Evolutionary conservation across 305 asterid species (phyloP).

Genomic region (Fraxinus dipetala): DNA sequence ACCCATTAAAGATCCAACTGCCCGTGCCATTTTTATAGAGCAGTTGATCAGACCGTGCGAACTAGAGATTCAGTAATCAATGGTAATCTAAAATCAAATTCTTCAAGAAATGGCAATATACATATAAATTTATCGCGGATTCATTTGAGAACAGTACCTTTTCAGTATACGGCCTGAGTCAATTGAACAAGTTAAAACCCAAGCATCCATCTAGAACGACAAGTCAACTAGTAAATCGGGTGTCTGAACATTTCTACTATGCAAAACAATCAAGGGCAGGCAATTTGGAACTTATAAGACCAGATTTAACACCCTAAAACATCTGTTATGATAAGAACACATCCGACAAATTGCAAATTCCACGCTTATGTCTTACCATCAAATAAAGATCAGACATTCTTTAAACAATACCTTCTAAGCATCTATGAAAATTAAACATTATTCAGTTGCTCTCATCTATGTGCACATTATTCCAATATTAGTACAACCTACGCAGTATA

Average conservation of each 20-base stretch:
- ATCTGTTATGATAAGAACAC: not conserved
- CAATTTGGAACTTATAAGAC: not conserved
- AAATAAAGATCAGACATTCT: not conserved
- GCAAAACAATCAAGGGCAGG: not conserved
- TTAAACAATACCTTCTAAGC: not conserved
- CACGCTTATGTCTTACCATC: not conserved
- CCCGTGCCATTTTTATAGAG: not conserved
- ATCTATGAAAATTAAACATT: not conserved
- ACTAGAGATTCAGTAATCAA: not conserved
- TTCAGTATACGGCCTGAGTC: not conserved
- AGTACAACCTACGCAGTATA: not conserved
- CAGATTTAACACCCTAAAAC: not conserved
- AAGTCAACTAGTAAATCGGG: not conserved
- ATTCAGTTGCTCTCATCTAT: conserved; percentile 20
- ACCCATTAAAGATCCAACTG: not conserved
- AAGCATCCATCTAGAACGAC: not conserved
- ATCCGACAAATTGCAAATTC: not conserved
- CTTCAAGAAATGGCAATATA: not conserved
- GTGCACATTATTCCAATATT: conserved; percentile 12
- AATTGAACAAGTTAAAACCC: not conserved
- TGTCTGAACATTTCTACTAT: not conserved
- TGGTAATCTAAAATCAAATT: not conserved
- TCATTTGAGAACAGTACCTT: not conserved
- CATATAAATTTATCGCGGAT: not conserved
- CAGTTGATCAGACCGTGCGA: not conserved